Conservation (phyloP, 805 yeast species). For the Cyberlindnera americana region DNA sequence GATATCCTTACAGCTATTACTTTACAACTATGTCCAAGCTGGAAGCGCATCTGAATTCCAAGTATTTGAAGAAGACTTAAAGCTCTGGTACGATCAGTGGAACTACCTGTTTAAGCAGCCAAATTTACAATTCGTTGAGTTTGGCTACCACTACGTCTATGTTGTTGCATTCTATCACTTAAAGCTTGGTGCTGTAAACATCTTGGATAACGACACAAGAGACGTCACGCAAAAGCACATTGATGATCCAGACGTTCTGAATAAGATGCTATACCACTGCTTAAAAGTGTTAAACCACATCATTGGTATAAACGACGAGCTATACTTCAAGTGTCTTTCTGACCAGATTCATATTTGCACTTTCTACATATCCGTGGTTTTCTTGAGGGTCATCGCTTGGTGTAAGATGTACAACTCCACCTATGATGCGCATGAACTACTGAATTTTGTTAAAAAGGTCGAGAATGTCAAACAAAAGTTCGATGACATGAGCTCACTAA, state of each 20-base stretch:
- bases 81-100: slow-evolving; percentile 67
- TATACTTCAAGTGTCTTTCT: slow-evolving; percentile 64
- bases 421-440: slow-evolving; percentile 19
- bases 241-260: slow-evolving; percentile 21
- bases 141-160: slow-evolving; percentile 61
- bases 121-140: slow-evolving; percentile 68
- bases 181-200: slow-evolving; percentile 20
- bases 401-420: slow-evolving; percentile 21
- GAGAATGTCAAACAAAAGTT: slow-evolving; percentile 17
- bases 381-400: slow-evolving; percentile 25
- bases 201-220: slow-evolving; percentile 11
- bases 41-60: slow-evolving; percentile 27
- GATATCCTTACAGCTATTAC: slow-evolving; percentile 53
- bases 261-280: slow-evolving; percentile 26
- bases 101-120: slow-evolving; percentile 65
- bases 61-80: slow-evolving; percentile 45
- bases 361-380: slow-evolving; percentile 23
- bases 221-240: slow-evolving; percentile 16
- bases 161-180: slow-evolving; percentile 46
- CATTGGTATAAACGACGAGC: slow-evolving; percentile 33
- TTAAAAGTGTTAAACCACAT: slow-evolving; percentile 27
- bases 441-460: slow-evolving; percentile 20
- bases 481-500: slow-evolving; percentile 16
- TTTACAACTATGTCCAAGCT: slow-evolving; percentile 56
- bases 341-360: slow-evolving; percentile 58